Base-by-base conservation (phyloP, 345 rosid species). In the Durio zibethinus region DNA sequence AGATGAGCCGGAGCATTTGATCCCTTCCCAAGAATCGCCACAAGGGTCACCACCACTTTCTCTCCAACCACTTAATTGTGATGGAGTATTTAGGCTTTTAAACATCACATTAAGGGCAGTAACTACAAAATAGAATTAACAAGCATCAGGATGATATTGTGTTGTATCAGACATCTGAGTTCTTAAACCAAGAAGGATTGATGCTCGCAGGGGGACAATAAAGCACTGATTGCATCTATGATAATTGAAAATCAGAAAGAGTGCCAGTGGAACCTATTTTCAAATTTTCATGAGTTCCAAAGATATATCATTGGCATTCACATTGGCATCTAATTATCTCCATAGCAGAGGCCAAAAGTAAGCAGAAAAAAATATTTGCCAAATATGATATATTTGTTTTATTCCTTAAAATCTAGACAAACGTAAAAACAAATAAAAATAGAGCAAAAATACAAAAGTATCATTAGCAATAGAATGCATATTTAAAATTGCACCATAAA, bases 41-140 rank as follows among this genome's bases (percentile, higher is more conserved):
- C 99, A 93, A 77, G 98, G 98, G 82, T 93, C 97, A 1, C 99
- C 98, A 10, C 97, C 98, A 47, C 80, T 79, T 16, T 91, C 67
- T 83, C 85, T 77, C 99, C 99, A 96, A 20, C 91, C 92, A 27
- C 57, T 86, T 77, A 96, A 81, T 80, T 85, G 75, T 27, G 94
- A 89, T 43, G 97, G 94, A 67, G 93, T 89, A 83, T 91, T 90
- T 85, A 96, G 85, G 88, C 92, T 91, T 72, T 88, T 93, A 68
- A 78, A 93, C 87, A 91, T 89, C 43, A 89, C 97, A 80, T 92
- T 96, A 47, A 96, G 94, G 72, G 97, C 98, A 64, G 92, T 83
- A 33, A 86, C 98, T 93, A 87, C 82, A 85, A 57, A 69, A 21
- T n/a, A 62, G 52, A 52, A 75, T 53, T 29, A 59, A 48, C n/a